phyloP scores from a whole-genome alignment of 1,284 basidiomycete genomes.

The Cutaneotrichosporon cavernicola region DNA sequence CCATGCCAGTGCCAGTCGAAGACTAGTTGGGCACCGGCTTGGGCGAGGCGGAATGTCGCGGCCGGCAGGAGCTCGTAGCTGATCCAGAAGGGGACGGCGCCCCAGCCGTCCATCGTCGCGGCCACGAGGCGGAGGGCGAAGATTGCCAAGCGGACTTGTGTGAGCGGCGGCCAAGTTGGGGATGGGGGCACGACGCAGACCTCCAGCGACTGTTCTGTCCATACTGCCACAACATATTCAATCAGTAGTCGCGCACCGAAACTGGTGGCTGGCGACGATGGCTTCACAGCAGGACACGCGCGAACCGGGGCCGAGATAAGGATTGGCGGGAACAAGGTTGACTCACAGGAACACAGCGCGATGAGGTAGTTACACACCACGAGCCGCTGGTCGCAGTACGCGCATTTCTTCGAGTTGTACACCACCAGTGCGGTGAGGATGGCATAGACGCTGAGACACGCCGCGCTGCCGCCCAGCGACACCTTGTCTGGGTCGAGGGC shows the following conservation, averaged over 20 bases:
- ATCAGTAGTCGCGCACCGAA: too few relatives aligned
- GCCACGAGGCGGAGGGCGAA: background rate
- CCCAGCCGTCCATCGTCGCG: background rate
- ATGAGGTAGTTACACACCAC: slow-evolving; percentile 11
- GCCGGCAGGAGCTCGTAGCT: background rate
- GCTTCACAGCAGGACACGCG: too few relatives aligned
- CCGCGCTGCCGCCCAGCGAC: background rate
- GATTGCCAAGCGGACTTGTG: slow-evolving; percentile 6
- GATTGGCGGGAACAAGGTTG: too few relatives aligned
- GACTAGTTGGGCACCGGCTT: slow-evolving; percentile 6
- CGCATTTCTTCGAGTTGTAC: slow-evolving; percentile 7
- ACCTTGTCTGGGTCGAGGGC: background rate
- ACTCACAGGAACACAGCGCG: slow-evolving; percentile 6
- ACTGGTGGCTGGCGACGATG: too few relatives aligned
- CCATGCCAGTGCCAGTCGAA: slow-evolving; percentile 8
- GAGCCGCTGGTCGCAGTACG: background rate
- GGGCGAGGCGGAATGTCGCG: slow-evolving; percentile 6
- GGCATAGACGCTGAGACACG: background rate
- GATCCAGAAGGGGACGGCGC: background rate
- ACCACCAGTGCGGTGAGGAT: slow-evolving; percentile 5
- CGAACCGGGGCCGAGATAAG: too few relatives aligned
- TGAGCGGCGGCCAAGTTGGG: background rate
- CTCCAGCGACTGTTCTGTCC: too few relatives aligned
- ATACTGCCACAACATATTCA: too few relatives aligned
- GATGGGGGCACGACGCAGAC: too few relatives aligned